Evolutionary conservation across 2,329 filamentous ascomycete genomes (phyloP), one percentile per base, ranked within the genome.

Genomic region (Fusarium sterilihyphosum): DNA sequence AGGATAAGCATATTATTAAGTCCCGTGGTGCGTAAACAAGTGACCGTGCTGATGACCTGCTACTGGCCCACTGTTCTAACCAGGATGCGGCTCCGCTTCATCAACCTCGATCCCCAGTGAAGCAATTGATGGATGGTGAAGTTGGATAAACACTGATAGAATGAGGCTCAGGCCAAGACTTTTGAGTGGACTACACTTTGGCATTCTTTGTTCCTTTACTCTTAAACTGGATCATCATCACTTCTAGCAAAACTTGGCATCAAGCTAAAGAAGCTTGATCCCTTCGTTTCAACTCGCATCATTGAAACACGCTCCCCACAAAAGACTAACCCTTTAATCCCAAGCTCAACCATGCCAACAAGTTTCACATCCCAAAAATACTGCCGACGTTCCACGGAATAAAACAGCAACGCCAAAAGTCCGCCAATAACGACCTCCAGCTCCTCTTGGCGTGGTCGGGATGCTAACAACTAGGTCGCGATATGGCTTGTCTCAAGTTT

Each of bases 281-380:
- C 22, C 20, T 38, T 6, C 9, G 33, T 47, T 40, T 41, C 24
- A 29, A 37, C 6, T 18, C n/a, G 3, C 13, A 44, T 40, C 17
- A 40, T 70, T 65, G 66, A 70, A 70, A 70, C 66, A 44, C 6
- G 6, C 44, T 44, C 40, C 64, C 59, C 66, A 70, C 60, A 70
- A 70, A 50, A 41, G 12, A 12, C 9, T 13, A 26, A 41, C 57
- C 66, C 67, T 70, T 65, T 70, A 70, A 65, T 70, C 31, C 67
- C 44, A 60, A 59, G 18, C 24, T 13, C 31, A 31, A 38, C 52
- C 67, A 44, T 47, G 56, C 5, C 38, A 18, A 7, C 47, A 11
- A 37, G 60, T 70, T 70, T 70, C 67, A 65, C 1, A 31, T 29
- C 37, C 24, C 8, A 41, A 41, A 31, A 47, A 49, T 22, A 13